Evolutionary conservation across 148 eudicot genomes (phyloP).

Genomic region (Rheum nobile): DNA sequence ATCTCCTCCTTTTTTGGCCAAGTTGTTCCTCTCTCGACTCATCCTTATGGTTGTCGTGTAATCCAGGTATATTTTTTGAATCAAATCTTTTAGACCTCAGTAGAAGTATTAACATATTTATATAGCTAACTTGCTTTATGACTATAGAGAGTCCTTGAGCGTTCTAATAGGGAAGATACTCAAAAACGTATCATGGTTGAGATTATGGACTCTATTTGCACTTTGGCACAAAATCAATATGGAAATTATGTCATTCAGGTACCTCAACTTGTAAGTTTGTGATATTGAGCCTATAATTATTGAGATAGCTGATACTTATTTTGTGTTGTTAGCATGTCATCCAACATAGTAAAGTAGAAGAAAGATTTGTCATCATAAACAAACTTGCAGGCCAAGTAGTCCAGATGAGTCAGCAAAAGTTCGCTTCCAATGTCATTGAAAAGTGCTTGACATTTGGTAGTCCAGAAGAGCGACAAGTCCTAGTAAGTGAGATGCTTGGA

Average conservation of each 20-base stretch:
- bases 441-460: slow-evolving; percentile 51
- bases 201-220: slow-evolving; percentile 41
- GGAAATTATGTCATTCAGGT: slow-evolving; percentile 79
- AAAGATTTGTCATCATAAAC: slow-evolving; percentile 39
- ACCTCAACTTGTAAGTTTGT: background rate
- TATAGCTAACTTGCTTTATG: background rate
- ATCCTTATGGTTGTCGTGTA: slow-evolving; percentile 73
- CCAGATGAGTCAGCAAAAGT: slow-evolving; percentile 63
- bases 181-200: slow-evolving; percentile 43
- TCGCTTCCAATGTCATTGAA: slow-evolving; percentile 65
- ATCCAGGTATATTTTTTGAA: slow-evolving; percentile 32
- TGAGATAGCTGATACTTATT: background rate
- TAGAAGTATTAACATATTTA: background rate
- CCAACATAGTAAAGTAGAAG: slow-evolving; percentile 48
- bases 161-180: slow-evolving; percentile 36
- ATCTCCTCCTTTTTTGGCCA: slow-evolving; percentile 47
- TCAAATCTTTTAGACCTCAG: background rate
- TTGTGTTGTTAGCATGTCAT: slow-evolving; percentile 41
- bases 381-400: slow-evolving; percentile 61
- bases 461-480: slow-evolving; percentile 46
- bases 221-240: slow-evolving; percentile 52
- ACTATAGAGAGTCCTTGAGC: slow-evolving; percentile 58
- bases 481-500: slow-evolving; percentile 60
- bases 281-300: background rate
- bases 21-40: slow-evolving; percentile 48